Evolutionary conservation across 768 basidiomycete species (phyloP).

Genomic region (Pisolithus tinctorius): DNA sequence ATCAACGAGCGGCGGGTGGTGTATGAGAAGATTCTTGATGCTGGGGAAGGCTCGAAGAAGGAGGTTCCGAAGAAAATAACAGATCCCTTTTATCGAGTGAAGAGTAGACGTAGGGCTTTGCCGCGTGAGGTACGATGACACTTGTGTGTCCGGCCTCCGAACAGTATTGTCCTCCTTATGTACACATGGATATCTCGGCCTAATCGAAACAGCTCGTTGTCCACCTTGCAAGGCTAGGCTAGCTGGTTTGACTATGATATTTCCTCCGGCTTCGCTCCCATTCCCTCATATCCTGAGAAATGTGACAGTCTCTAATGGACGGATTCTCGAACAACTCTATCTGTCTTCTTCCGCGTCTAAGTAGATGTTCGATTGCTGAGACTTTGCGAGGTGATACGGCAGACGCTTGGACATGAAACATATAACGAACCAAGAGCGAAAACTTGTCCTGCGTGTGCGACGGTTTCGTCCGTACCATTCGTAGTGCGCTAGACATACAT

Average conservation of each 20-base stretch:
- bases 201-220: slow-evolving; percentile 3
- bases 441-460: slow-evolving; percentile 54
- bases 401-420: slow-evolving; percentile 58
- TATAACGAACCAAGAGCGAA: slow-evolving; percentile 58
- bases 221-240: background rate
- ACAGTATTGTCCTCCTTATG: no score
- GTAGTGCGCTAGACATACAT: slow-evolving; percentile 47
- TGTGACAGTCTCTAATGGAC: slow-evolving; percentile 67
- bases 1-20: slow-evolving; percentile 86
- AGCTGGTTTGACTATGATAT: slow-evolving; percentile 6
- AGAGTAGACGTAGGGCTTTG: slow-evolving; percentile 10
- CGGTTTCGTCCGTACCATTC: slow-evolving; percentile 69
- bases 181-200: slow-evolving; percentile 1
- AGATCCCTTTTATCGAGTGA: slow-evolving; percentile 14
- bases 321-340: slow-evolving; percentile 63
- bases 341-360: slow-evolving; percentile 63
- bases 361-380: slow-evolving; percentile 63
- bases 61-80: slow-evolving; percentile 8
- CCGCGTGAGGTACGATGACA: slow-evolving; percentile 6
- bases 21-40: slow-evolving; percentile 40
- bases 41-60: slow-evolving; percentile 15
- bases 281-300: slow-evolving; percentile 61
- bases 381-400: slow-evolving; percentile 60
- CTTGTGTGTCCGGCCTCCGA: background rate
- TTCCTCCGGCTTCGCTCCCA: slow-evolving; percentile 44